A percentile compares a stretch with the other conserved stretches of the same genome.
These are phyloP conservation scores for Candida taoyuanica DNA, from an alignment of 805 yeast genomes.

Conservation along the genomic window DNA sequence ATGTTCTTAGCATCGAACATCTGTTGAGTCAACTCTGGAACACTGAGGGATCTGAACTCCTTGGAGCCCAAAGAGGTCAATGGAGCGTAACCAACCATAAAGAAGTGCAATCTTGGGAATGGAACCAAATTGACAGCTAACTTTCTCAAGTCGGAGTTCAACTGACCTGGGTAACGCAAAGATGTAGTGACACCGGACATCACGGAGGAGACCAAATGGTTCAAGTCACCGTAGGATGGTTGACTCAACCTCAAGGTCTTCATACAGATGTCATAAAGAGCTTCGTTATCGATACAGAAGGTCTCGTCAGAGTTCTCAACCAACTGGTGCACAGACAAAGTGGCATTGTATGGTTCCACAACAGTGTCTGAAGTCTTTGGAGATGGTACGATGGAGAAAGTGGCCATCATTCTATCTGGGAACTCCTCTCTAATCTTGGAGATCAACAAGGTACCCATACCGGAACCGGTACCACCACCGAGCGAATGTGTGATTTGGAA, in stretches of 20 bases:
- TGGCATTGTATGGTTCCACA: constrained; percentile 98
- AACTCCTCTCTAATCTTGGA: constrained; percentile 90
- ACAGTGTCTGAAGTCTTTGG: constrained; percentile 96
- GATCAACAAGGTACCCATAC: constrained; percentile 89
- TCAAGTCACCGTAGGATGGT: constrained; percentile 82
- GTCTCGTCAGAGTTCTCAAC: constrained; percentile 99
- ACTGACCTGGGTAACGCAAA: constrained; percentile 93
- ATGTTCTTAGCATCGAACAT: constrained; percentile 98
- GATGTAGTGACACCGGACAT: constrained; percentile 98
- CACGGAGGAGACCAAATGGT: constrained; percentile 93
- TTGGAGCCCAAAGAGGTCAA: constrained; percentile 88
- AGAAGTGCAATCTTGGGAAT: constrained; percentile 99
- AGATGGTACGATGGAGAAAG: constrained; percentile 97
- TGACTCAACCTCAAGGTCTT: constrained; percentile 88
- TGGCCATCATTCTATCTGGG: constrained; percentile 95
- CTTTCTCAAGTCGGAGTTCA: constrained; percentile 95
- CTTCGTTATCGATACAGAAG: constrained; percentile 98
- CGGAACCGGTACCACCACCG: constrained; percentile 99
- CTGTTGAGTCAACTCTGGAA: constrained; percentile 91
- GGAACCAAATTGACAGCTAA: constrained; percentile 98
- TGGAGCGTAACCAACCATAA: constrained; percentile 97
- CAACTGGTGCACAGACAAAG: constrained; percentile 93
- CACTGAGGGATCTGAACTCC: constrained; percentile 91
- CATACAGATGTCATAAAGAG: constrained; percentile 97
- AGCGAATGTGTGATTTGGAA: constrained; percentile 94